Base-by-base conservation (phyloP, 345 rosid genomes). In the Eucalyptus microcorys region DNA sequence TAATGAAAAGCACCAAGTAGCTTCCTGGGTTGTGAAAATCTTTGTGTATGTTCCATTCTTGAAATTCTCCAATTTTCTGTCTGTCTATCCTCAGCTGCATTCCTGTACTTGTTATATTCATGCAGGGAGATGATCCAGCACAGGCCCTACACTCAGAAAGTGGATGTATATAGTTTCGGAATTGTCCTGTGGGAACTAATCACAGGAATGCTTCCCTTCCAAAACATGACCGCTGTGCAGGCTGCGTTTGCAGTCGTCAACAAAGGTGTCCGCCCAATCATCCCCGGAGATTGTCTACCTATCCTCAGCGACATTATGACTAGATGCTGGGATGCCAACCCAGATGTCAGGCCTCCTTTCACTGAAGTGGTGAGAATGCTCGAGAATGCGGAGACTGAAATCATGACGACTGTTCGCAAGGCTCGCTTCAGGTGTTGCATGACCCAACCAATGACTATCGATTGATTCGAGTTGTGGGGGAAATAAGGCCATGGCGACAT, bases 401-500 rank as follows among this genome's bases (percentile, higher is more conserved):
- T 92, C 89, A 86, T 92, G 90, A 93, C 92, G 9, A 91, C 89
- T 19, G 92, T 92, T 26, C 92, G 93, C 71, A 93, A 91, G 91
- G 94, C 93, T 57, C 93, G 93, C 43, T 93, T 93, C 92, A 90
- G 93, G 91, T 93, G 94, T 85, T 93, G 94, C 86, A 87, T 92
- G 15, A 71, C 92, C 43, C 92, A 90, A 15, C 94, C 94, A 47
- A 91, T 90, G 94, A 92, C 94, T 49, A 2, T 48, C 66, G 94
- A 91, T 86, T 91, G 89, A 93, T 76, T 59, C 43, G 84, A 76
- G 84, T 40, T 40, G 3, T 40, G 4, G 50, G 87, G 87, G 49
- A 76, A 76, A 76, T 11, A 76, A 76, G 47, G 84, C 47, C 30
- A 40, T 40, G 84, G 84, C 15, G 47, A 76, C 84, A 37, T 76